These are phyloP conservation scores for Kodamaea suecica DNA, from an alignment of 1,139 yeast species.

Conservation along the genomic window DNA sequence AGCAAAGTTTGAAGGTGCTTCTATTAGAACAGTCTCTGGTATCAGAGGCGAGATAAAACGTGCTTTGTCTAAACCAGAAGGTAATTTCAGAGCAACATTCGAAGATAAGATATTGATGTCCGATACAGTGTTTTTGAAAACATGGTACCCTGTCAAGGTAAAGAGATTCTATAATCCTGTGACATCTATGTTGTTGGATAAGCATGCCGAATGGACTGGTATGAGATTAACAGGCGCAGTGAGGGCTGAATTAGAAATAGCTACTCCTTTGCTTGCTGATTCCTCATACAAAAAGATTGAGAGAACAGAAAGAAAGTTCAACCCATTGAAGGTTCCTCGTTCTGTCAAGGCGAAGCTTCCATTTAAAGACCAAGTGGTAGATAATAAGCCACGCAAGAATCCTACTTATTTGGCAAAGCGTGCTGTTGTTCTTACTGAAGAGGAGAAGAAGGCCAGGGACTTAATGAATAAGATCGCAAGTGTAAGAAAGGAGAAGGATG, in stretches of 20 bases:
- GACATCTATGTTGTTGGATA: slow-evolving; percentile 72
- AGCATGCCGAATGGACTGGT: slow-evolving; percentile 90
- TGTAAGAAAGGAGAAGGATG: slow-evolving; percentile 79
- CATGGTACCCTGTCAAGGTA: slow-evolving; percentile 95
- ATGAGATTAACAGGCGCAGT: slow-evolving; percentile 94
- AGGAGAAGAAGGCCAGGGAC: slow-evolving; percentile 89
- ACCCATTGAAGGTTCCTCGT: slow-evolving; percentile 82
- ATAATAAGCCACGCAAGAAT: slow-evolving; percentile 86
- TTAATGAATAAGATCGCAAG: slow-evolving; percentile 86
- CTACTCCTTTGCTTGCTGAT: slow-evolving; percentile 65
- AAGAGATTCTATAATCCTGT: slow-evolving; percentile 95
- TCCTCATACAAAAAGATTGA: slow-evolving; percentile 77
- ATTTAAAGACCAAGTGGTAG: slow-evolving; percentile 83
- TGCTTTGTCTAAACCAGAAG: slow-evolving; percentile 91
- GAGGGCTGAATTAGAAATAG: slow-evolving; percentile 68
- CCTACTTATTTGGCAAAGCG: slow-evolving; percentile 83
- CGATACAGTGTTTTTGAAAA: slow-evolving; percentile 84
- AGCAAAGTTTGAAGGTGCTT: slow-evolving; percentile 97
- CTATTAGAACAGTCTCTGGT: slow-evolving; percentile 93
- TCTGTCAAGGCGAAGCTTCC: slow-evolving; percentile 76
- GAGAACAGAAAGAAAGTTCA: slow-evolving; percentile 82
- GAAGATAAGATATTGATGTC: slow-evolving; percentile 92
- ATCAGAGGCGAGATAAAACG: slow-evolving; percentile 96
- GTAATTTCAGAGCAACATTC: slow-evolving; percentile 97
- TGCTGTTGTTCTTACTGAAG: slow-evolving; percentile 90